These are phyloP conservation scores for Nemophila menziesii DNA, from an alignment of 257 asterid genomes.

Conservation along the genomic window DNA sequence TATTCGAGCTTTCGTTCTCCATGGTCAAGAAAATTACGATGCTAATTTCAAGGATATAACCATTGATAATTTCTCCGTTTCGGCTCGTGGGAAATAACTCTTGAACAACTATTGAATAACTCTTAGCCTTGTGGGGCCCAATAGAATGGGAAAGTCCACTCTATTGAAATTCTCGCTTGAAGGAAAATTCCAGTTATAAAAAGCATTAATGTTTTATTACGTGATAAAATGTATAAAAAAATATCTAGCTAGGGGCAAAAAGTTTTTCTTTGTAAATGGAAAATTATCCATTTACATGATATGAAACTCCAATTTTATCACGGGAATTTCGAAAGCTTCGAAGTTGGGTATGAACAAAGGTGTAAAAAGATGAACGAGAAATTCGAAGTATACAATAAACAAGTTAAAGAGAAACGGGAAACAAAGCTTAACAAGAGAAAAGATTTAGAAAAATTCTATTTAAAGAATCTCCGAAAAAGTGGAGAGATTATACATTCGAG, in stretches of 20 bases:
- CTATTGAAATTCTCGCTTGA: conserved; percentile 1
- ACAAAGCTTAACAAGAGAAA: conserved; percentile 6
- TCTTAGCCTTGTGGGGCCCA: conserved; percentile 4
- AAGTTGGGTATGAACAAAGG: conserved; percentile 11
- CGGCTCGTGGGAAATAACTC: conserved; percentile 1
- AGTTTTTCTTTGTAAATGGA: conserved; percentile 27
- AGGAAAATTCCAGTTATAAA: conserved; percentile 1
- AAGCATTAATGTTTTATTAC: conserved; percentile 1
- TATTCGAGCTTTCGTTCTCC: conserved; percentile 1
- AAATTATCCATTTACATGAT: conserved; percentile 6
- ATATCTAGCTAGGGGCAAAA: conserved; percentile 31
- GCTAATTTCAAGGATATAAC: conserved; percentile 2
- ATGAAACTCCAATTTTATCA: conserved; percentile 9
- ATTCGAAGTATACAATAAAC: conserved; percentile 12
- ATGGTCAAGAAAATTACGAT: conserved; percentile 1
- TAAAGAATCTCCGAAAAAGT: conserved; percentile 10
- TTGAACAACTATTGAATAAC: background rate
- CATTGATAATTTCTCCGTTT: background rate
- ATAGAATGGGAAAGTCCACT: conserved; percentile 1
- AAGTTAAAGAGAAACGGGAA: conserved; percentile 10
- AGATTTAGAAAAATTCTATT: conserved; percentile 6
- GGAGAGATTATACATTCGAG: conserved; percentile 12
- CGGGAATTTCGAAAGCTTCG: conserved; percentile 10
- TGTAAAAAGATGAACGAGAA: conserved; percentile 11
- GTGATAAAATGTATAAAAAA: conserved; percentile 20